Evolutionary conservation across 2,329 filamentous ascomycete species (phyloP), one percentile per base, ranked within the genome.

Genomic region (Ilyonectria sp.): DNA sequence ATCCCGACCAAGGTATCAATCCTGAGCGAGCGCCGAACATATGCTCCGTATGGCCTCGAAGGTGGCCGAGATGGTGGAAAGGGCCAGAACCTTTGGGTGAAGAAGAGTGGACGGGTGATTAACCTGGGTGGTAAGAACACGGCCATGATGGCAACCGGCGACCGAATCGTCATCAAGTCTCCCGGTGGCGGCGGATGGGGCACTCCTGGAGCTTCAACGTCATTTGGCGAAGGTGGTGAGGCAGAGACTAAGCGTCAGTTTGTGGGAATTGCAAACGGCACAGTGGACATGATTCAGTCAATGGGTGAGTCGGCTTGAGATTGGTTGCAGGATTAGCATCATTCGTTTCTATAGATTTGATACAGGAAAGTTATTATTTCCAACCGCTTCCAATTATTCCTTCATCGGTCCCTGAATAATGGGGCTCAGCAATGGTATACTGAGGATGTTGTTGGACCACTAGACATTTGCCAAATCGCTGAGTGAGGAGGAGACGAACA

Each of bases 31-130:
- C 79, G 93, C 15, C 83, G 93, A 21, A 92, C 94, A 0, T 92
- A 93, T 71, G 87, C 88, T 49, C 93, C 81, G 0, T 79, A 79
- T 71, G 95, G 95, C 0, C 86, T 98, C 65, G 91, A 90, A 21
- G 95, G 95, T 1, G 95, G 95, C 4, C 91, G 91, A 66, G 91
- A 94, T 68, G 95, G 90, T 0, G 81, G 89, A 72, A 91, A 92
- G 55, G 95, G 95, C 0, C 82, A 94, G 70, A 98, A 98, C 74
- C 83, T 96, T 55, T 98, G 95, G 95, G 90, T 96, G 29, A 85
- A 93, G 9, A 91, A 88, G 70, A 69, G 74, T 2, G 70, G 81
- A 6, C 67, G 74, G 71, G 49, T 83, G 60, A 79, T 69, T 9
- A 67, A 63, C 23, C 47, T 74, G 9, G 72, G 72, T 1, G 65